Evolutionary conservation across 23 red algal species (phyloP).

Genomic region (Gracilaria gracilis): DNA sequence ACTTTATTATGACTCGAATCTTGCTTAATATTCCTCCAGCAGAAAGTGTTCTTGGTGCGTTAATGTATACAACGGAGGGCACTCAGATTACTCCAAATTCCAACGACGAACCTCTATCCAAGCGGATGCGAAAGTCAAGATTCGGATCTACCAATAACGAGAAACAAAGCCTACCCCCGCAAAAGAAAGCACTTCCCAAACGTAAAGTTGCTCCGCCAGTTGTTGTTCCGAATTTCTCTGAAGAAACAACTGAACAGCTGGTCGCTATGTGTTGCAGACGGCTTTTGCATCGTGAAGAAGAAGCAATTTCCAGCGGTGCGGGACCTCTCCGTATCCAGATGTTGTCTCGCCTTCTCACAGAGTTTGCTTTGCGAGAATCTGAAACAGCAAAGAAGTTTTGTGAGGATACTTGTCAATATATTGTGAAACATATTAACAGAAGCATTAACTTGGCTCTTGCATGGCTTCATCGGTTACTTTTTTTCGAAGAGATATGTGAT

Average conservation of each 20-base stretch:
- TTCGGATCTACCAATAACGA: slow-evolving; percentile 53
- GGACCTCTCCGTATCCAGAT: slow-evolving; percentile 61
- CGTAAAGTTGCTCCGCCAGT: slow-evolving; percentile 63
- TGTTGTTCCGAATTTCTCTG: slow-evolving; percentile 40
- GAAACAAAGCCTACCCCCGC: neutral
- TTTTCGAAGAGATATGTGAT: slow-evolving; percentile 24
- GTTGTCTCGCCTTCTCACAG: slow-evolving; percentile 57
- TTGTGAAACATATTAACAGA: slow-evolving; percentile 44
- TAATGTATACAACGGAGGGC: neutral
- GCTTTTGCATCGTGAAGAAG: slow-evolving; percentile 55
- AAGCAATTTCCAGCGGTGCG: slow-evolving; percentile 63
- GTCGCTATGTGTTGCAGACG: slow-evolving; percentile 42
- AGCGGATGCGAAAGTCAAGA: slow-evolving; percentile 52
- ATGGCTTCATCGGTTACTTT: slow-evolving; percentile 65
- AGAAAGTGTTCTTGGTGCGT: slow-evolving; percentile 62
- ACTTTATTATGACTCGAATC: slow-evolving; percentile 80
- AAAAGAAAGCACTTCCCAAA: slow-evolving; percentile 53
- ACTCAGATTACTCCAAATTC: neutral
- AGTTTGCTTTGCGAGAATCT: slow-evolving; percentile 19
- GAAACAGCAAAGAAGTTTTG: slow-evolving; percentile 48
- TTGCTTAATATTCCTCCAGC: slow-evolving; percentile 66
- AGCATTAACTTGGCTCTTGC: slow-evolving; percentile 60
- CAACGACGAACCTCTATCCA: slow-evolving; percentile 34
- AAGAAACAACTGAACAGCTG: slow-evolving; percentile 23
- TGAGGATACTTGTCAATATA: slow-evolving; percentile 68